Evolutionary conservation across 2,329 filamentous ascomycete genomes (phyloP).

Genomic region (Chalaropsis ovoidea): DNA sequence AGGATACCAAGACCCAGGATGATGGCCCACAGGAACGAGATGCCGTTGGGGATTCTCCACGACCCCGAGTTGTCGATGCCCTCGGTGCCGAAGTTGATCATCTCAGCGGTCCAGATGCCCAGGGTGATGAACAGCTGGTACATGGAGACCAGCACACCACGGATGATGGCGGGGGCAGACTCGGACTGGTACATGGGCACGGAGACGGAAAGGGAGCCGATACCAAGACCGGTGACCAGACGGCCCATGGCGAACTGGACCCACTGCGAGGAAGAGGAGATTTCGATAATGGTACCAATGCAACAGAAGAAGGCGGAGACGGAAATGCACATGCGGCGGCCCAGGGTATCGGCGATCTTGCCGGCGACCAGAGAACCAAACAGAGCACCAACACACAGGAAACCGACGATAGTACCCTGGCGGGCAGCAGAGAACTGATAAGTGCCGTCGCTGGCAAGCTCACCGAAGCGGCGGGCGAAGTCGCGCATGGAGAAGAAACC

Average conservation of each 20-base stretch:
- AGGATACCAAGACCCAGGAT: slow-evolving; percentile 43
- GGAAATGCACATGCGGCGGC: slow-evolving; percentile 53
- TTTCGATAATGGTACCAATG: slow-evolving; percentile 54
- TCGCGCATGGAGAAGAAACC: slow-evolving; percentile 53
- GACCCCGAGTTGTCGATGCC: slow-evolving; percentile 38
- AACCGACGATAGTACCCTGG: slow-evolving; percentile 53
- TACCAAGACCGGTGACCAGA: slow-evolving; percentile 55
- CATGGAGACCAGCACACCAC: slow-evolving; percentile 51
- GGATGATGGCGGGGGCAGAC: slow-evolving; percentile 52
- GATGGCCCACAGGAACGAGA: slow-evolving; percentile 48
- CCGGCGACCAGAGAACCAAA: slow-evolving; percentile 49
- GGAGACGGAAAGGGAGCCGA: slow-evolving; percentile 53
- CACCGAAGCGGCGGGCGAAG: slow-evolving; percentile 46
- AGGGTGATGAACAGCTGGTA: slow-evolving; percentile 63
- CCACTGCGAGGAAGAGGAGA: slow-evolving; percentile 48
- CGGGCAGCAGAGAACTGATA: slow-evolving; percentile 47
- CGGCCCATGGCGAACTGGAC: slow-evolving; percentile 56
- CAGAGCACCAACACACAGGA: slow-evolving; percentile 52
- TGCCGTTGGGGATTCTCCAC: slow-evolving; percentile 53
- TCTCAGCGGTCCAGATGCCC: slow-evolving; percentile 51
- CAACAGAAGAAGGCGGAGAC: slow-evolving; percentile 52
- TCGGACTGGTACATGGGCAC: slow-evolving; percentile 62
- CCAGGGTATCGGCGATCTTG: slow-evolving; percentile 51
- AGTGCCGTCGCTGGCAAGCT: slow-evolving; percentile 32
- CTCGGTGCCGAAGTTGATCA: slow-evolving; percentile 53